Evolutionary conservation across 1,139 yeast genomes (phyloP), one percentile per base, ranked within the genome.

Genomic region (Pichia sp.): DNA sequence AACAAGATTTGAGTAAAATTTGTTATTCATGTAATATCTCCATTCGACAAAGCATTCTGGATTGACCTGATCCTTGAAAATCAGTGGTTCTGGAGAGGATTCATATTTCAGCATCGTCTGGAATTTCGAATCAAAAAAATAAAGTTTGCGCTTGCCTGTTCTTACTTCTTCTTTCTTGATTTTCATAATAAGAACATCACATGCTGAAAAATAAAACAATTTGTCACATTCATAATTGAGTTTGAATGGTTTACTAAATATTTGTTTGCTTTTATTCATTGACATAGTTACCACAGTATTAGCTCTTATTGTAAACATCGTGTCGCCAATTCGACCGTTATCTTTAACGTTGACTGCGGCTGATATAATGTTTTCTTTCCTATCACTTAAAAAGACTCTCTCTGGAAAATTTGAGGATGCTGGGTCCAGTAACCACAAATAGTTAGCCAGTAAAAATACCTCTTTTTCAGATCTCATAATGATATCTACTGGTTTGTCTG

Each of bases 1-100:
- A 36, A 73, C 57, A 2, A 75, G 49, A 49, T 73, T 58, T 7
- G 49, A 44, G 36, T 55, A 57, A 5, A 44, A 47, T 31, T 49
- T 50, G 5, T 39, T 44, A 27, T 40, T 48, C 29, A 42, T 66
- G 47, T 68, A 64, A 11, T 68, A 67, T 34, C 58, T 51, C 66
- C 49, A 69, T 43, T 49, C 68, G 50, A 47, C 58, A 46, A 42
- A 64, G 33, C 69, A 60, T 2, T 61, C 46, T 0, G 79, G 77
- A 16, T 52, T 52, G 46, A 73, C 79, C 16, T 60, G 50, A 1
- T 53, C 46, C 1, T 48, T 59, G 45, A 74, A 67, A 0, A 71
- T 56, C 2, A 6, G 7, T 9, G 16, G 7, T 23, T 34, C 36
- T 9, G 11, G 33, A 8, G 7, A 29, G 47, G 48, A 33, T 54